Evolutionary conservation across 78 protist genomes (phyloP), one percentile per base, ranked within the genome.

Genomic region (Tieghemostelium lacteum): DNA sequence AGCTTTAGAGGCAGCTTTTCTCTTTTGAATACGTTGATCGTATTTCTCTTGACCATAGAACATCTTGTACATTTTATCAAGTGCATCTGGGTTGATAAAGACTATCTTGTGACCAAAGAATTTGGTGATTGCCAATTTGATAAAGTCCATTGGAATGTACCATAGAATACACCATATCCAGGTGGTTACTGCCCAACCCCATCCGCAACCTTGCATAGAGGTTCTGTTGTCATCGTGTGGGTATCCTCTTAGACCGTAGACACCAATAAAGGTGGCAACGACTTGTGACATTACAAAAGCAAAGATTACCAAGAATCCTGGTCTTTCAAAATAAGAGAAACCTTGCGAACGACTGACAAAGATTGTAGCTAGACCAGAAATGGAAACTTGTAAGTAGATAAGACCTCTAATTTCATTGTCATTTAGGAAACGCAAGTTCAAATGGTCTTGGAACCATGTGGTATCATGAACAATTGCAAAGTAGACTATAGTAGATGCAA

Each of bases 151-250:
- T 64, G 94, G 94, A 19, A 95, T 64, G 85, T 77, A 91, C 94
- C 94, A 92, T 17, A 95, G 57, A 33, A 92, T 5, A 42, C 71
- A 63, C 95, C 95, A 95, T 10, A 95, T 72, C 97, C 97, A 95
- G 16, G 75, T 73, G 6, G 75, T 37, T 3, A 91, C 69, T 2
- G 87, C 97, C 55, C 71, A 95, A 22, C 87, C 86, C 93, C 93
- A 93, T 28, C 97, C 97, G 45, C 94, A 86, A 52, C 97, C 97
- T 39, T 57, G 58, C 57, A 92, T 69, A 10, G 57, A 29, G 16
- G 76, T 75, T 17, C 66, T 73, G 5, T 8, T 58, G 16, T 17
- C n/a, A 12, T 39, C 40, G 42, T 70, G 73, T 80, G 86, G 86
- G 74, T 89, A 94, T 24, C 93, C 88, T n/a, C 80, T 49, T 88